Base-by-base conservation (phyloP, 1,284 basidiomycete genomes). In the Pseudozyma sp. region DNA sequence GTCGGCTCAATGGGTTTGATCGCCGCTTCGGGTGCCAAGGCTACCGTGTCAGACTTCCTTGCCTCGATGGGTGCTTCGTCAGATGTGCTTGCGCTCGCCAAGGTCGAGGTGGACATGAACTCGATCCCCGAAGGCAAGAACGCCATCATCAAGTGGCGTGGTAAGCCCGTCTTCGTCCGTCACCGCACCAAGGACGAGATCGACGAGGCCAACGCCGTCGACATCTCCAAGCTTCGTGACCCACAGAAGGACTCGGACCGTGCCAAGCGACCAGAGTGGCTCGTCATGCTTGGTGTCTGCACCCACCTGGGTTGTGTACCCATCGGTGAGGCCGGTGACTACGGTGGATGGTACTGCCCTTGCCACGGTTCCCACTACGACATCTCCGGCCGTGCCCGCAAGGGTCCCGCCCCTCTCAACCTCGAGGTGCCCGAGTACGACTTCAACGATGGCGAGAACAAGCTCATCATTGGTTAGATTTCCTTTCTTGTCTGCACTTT, bases 281-380 rank as follows among this genome's bases (percentile, higher is more conserved):
- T 81, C 72, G 87, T 87, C 42, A 83, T 84, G 82, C 75, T 84
- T 14, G 82, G 82, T 53, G 94, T 97, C 69, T 97, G 96, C 90
- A 99, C 97, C 44, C 97, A 99, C 87, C 87, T 99, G 76, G 96
- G 97, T 86, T 99, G 97, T 88, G 97, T 99, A 56, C 97, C 97
- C 74, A 98, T 99, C 78, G 88, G 87, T 60, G 94, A 98, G 87
- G 92, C 94, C 68, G 95, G 96, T 86, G 96, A 99, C 86, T 99
- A 89, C 85, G 95, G 95, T 87, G 96, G 75, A 56, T 57, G 73
- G 69, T 76, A 67, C 63, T 72, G 46, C 71, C 91, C 90, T 88
- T 96, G 96, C 88, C 96, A 99, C 87, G 96, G 97, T 85, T 98
- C 95, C 64, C 95, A 98, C 79, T 85, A 98, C 87, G 94, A 95